These are phyloP conservation scores for Truncatella angustata DNA, from an alignment of 2,329 filamentous ascomycete genomes.

Conservation along the genomic window DNA sequence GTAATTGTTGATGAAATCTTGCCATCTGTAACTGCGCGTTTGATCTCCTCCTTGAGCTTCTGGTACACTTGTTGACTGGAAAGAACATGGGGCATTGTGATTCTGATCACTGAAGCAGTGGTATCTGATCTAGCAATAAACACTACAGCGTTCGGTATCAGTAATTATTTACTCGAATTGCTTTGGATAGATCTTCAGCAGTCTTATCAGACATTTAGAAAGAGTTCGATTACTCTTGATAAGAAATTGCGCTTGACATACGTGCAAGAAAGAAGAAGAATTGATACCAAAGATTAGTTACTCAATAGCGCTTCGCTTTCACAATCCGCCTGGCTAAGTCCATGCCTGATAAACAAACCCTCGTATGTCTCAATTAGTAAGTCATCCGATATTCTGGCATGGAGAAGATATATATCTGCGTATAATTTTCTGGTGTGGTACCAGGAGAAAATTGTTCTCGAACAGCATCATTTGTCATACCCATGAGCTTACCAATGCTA, in stretches of 20 bases:
- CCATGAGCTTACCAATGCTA: conserved; percentile 19
- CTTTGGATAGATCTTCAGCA: too few species aligned
- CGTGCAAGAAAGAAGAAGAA: too few species aligned
- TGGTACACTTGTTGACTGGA: conserved; percentile 41
- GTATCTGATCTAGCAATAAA: conserved; percentile 44
- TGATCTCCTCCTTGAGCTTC: conserved; percentile 44
- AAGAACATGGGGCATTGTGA: conserved; percentile 45
- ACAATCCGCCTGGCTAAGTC: not conserved
- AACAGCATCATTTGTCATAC: not conserved
- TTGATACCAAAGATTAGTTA: too few species aligned
- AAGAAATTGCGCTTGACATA: too few species aligned
- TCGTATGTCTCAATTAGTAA: not conserved
- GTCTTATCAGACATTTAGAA: too few species aligned
- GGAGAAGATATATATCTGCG: not conserved
- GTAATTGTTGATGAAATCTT: conserved; percentile 28
- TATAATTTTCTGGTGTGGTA: not conserved
- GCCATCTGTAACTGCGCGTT: conserved; percentile 30
- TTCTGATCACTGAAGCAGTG: conserved; percentile 45
- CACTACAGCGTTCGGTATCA: too few species aligned
- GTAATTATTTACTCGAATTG: too few species aligned
- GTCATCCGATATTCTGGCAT: not conserved
- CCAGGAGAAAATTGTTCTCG: not conserved
- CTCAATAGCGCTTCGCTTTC: not conserved
- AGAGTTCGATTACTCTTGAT: too few species aligned
- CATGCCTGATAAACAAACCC: not conserved